phyloP scores from a whole-genome alignment of 108 stramenopile species.

The Nitzschia sp. region DNA sequence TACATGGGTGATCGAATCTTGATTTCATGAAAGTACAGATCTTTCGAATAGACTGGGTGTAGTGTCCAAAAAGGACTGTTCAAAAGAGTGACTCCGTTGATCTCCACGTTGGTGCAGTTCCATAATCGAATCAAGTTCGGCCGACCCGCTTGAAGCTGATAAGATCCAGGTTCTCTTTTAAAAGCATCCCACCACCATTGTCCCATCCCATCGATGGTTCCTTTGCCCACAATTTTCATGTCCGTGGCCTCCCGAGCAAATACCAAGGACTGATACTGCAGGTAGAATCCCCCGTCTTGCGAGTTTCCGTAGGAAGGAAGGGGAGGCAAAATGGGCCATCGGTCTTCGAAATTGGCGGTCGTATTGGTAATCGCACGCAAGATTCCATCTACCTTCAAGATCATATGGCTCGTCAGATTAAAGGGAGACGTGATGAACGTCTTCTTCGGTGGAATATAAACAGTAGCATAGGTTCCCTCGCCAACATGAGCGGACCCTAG shows the following conservation, averaged over 20 bases:
- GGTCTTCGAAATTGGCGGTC: background rate
- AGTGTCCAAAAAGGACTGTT: slow-evolving; percentile 42
- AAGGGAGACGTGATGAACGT: slow-evolving; percentile 16
- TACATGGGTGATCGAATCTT: slow-evolving; percentile 39
- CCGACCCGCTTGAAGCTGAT: slow-evolving; percentile 10
- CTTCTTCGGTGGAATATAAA: slow-evolving; percentile 13
- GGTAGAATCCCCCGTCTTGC: slow-evolving; percentile 6
- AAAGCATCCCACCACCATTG: slow-evolving; percentile 32
- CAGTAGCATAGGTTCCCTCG: background rate
- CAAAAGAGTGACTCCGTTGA: slow-evolving; percentile 18
- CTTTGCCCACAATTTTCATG: slow-evolving; percentile 25
- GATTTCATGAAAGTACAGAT: slow-evolving; percentile 33
- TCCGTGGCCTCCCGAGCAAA: slow-evolving; percentile 19
- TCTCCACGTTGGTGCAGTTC: slow-evolving; percentile 20
- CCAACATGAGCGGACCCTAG: background rate
- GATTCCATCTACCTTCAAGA: slow-evolving; percentile 27
- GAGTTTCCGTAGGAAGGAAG: slow-evolving; percentile 21
- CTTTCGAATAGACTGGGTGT: slow-evolving; percentile 28
- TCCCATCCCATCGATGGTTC: slow-evolving; percentile 35
- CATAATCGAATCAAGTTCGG: slow-evolving; percentile 33
- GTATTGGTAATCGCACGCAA: slow-evolving; percentile 18
- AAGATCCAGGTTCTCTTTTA: background rate
- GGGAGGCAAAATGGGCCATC: slow-evolving; percentile 26
- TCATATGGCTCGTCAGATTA: slow-evolving; percentile 24
- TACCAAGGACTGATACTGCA: slow-evolving; percentile 31